Conservation (phyloP, 164 flowering plant species). For the Cinnamomum chago region DNA sequence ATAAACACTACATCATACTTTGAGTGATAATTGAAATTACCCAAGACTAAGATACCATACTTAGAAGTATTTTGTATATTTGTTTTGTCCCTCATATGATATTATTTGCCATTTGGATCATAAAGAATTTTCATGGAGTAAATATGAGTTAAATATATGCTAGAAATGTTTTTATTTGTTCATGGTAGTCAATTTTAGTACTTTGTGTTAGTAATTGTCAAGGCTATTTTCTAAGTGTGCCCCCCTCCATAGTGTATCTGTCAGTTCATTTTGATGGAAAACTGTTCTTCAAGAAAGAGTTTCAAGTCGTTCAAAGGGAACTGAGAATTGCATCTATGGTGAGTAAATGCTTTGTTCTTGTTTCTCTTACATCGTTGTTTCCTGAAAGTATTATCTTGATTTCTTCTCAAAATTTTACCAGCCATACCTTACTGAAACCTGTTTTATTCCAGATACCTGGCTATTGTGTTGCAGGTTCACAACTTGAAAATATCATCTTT, state of each 20-base stretch:
- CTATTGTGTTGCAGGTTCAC: slow-evolving; percentile 42
- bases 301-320: slow-evolving; percentile 37
- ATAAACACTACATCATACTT: no score
- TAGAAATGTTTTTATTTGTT: no score
- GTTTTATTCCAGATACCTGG: slow-evolving; percentile 42
- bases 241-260: slow-evolving; percentile 33
- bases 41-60: no score
- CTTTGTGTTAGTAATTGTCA: no score
- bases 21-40: no score
- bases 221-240: no score
- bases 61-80: no score
- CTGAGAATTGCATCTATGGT: slow-evolving; percentile 45
- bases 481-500: slow-evolving; percentile 42
- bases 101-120: no score
- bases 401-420: not conserved
- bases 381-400: not conserved
- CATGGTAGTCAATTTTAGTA: no score
- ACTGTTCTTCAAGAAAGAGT: slow-evolving; percentile 30
- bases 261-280: slow-evolving; percentile 28
- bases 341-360: slow-evolving; percentile 7
- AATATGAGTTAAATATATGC: no score
- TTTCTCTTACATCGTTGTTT: not conserved
- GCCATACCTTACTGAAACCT: not conserved
- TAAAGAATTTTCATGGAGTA: no score
- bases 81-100: no score